Evolutionary conservation across 2,329 filamentous ascomycete genomes (phyloP).

Genomic region (Sarocladiaceae sp.): DNA sequence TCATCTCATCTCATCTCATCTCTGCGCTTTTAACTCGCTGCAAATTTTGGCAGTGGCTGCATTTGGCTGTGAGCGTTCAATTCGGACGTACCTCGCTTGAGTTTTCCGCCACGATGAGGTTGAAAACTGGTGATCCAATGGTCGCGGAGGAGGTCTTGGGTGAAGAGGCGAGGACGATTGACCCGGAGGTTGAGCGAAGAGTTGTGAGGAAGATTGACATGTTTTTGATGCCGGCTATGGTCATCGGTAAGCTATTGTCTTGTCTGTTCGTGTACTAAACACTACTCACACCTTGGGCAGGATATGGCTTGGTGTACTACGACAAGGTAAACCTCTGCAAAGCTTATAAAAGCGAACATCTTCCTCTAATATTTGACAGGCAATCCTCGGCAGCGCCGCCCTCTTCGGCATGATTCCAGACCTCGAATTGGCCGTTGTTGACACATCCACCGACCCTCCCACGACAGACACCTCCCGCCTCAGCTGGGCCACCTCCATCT

Average conservation of each 20-base stretch:
- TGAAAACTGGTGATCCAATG: conserved; percentile 47
- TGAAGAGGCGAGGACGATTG: conserved; percentile 23
- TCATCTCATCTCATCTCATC: too few species aligned
- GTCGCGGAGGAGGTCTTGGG: conserved; percentile 27
- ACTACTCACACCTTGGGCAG: conserved; percentile 17
- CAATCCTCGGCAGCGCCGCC: conserved; percentile 53
- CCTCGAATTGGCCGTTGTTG: conserved; percentile 40
- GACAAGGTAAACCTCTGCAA: conserved; percentile 64
- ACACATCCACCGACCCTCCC: conserved; percentile 28
- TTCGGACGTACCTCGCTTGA: not conserved
- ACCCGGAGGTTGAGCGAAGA: conserved; percentile 39
- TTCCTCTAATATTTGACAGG: conserved; percentile 32
- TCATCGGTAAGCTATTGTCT: conserved; percentile 34
- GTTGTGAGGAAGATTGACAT: conserved; percentile 52
- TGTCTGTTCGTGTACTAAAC: not conserved
- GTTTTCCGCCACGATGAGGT: conserved; percentile 29
- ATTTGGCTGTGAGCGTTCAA: too few species aligned
- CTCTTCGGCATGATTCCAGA: conserved; percentile 59
- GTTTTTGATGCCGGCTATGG: conserved; percentile 54
- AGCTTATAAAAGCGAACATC: too few species aligned
- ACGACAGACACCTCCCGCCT: conserved; percentile 48
- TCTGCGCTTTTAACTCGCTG: too few species aligned
- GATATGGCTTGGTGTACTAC: conserved; percentile 66
- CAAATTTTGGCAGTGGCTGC: too few species aligned
- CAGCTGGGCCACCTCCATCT: conserved; percentile 57